Conservation (phyloP, 1,284 basidiomycete genomes). For the Athelia sp. region DNA sequence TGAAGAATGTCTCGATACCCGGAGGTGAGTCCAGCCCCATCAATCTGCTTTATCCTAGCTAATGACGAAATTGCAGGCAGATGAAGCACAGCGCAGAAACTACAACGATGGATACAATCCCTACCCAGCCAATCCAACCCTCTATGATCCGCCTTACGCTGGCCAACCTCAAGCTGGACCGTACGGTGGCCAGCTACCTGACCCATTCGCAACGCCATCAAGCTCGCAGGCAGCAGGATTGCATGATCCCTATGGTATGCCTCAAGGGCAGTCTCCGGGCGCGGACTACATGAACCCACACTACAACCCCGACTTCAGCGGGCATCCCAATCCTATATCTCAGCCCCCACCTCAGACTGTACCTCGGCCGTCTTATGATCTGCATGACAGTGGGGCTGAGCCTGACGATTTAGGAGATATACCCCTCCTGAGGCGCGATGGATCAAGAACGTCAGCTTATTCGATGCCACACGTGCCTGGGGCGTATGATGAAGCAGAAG, state of each 20-base stretch:
- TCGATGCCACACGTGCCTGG: slow-evolving; percentile 33
- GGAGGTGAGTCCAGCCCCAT: slow-evolving; percentile 26
- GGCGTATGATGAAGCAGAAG: slow-evolving; percentile 33
- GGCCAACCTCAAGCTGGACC: slow-evolving; percentile 11
- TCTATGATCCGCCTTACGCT: slow-evolving; percentile 4
- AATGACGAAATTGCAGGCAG: slow-evolving; percentile 30
- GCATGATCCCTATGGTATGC: slow-evolving; percentile 11
- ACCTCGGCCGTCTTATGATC: slow-evolving; percentile 25
- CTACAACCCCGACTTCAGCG: slow-evolving; percentile 17
- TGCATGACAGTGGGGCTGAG: slow-evolving; percentile 34
- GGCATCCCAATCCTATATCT: slow-evolving; percentile 11
- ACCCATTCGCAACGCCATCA: neutral
- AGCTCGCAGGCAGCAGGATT: neutral
- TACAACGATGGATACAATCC: slow-evolving; percentile 55
- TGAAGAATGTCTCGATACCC: slow-evolving; percentile 35
- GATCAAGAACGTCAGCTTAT: slow-evolving; percentile 18
- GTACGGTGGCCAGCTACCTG: slow-evolving; percentile 1
- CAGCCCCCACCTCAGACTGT: slow-evolving; percentile 18
- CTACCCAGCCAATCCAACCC: slow-evolving; percentile 23
- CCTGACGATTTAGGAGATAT: slow-evolving; percentile 53
- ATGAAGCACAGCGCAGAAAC: slow-evolving; percentile 48
- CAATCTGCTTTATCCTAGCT: neutral
- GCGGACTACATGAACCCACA: slow-evolving; percentile 13
- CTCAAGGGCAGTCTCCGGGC: slow-evolving; percentile 7
- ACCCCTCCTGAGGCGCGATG: slow-evolving; percentile 52